These are phyloP conservation scores for Blastobotrys americana DNA, from an alignment of 805 yeast species.

Conservation along the genomic window DNA sequence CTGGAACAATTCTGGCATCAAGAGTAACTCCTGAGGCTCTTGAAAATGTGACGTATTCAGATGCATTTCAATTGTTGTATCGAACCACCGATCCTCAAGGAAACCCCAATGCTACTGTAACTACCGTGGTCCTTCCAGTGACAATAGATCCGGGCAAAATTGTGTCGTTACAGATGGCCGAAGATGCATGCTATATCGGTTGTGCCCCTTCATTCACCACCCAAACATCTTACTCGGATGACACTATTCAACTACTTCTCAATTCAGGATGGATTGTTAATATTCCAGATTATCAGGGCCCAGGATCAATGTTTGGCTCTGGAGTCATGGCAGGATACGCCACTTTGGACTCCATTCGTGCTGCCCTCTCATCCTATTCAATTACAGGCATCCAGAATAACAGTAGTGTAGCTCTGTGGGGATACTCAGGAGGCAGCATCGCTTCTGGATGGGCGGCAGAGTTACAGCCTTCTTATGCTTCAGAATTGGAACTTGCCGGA, in stretches of 20 bases:
- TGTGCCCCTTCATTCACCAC: constrained; percentile 26
- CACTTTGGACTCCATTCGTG: constrained; percentile 24
- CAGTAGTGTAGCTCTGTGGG: constrained; percentile 1
- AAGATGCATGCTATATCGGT: constrained; percentile 22
- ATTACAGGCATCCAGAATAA: background rate
- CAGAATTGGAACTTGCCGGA: constrained; percentile 24
- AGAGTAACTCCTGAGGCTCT: constrained; percentile 1
- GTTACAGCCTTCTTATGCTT: constrained; percentile 23
- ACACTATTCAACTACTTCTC: constrained; percentile 13
- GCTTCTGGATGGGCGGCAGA: constrained; percentile 25
- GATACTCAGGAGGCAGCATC: constrained; percentile 3
- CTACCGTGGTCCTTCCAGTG: constrained; percentile 25
- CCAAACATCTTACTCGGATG: constrained; percentile 10
- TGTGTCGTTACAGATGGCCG: constrained; percentile 24
- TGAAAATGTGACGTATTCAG: background rate
- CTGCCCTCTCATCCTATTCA: constrained; percentile 14
- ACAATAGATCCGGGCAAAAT: constrained; percentile 10
- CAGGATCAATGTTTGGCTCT: constrained; percentile 23
- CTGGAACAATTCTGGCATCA: constrained; percentile 4
- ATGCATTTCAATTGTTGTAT: constrained; percentile 21
- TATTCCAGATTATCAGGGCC: constrained; percentile 29
- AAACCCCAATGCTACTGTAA: constrained; percentile 23
- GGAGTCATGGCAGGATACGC: constrained; percentile 25
- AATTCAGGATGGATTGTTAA: constrained; percentile 16
- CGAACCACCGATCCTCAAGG: constrained; percentile 25